Base-by-base conservation (phyloP, 345 rosid genomes). In the Chamaenerion angustifolium region DNA sequence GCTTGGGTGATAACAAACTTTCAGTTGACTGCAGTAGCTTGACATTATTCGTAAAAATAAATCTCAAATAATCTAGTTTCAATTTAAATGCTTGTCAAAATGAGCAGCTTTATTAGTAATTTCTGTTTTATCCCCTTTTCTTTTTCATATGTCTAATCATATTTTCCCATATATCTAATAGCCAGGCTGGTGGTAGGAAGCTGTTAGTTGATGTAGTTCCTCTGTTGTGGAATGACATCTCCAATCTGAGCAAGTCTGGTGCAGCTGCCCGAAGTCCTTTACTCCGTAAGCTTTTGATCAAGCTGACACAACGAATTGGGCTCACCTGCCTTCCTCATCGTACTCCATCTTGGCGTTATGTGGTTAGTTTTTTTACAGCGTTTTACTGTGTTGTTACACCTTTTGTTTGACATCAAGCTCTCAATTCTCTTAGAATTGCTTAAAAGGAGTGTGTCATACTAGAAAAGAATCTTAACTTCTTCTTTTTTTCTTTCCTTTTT, bases 271-370 rank as follows among this genome's bases (percentile, higher is more conserved):
- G 56, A 57, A 87, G 95, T 71, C 73, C 89, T 60, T 64, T 87
- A 65, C 96, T 92, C 58, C 83, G 96, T 54, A 92, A 92, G 71
- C 74, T 75, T 72, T 56, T 81, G 66, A 61, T 92, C 62, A 87
- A 92, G 76, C 67, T 82, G 67, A 80, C 83, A 56, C 96, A 92
- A 65, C 70, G 98, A 60, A 71, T 92, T 56, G 98, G 92, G 62
- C 81, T 83, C 56, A 71, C 74, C 58, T 82, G 82, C 62, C 93
- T 92, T 58, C 96, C 96, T 74, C 85, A 64, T 61, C 93, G 88
- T 51, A 62, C 76, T 56, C 83, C 89, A 17, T 54, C 87, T 61
- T 82, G 96, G 93, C 80, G 71, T 50, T 87, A 92, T 72, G 81
- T 86, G 96, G 98, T 92, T 58, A 64, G 67, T 75, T 48, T 21